These are phyloP conservation scores for Monotropa hypopitys DNA, from an alignment of 179 eudicot genomes.

Conservation along the genomic window DNA sequence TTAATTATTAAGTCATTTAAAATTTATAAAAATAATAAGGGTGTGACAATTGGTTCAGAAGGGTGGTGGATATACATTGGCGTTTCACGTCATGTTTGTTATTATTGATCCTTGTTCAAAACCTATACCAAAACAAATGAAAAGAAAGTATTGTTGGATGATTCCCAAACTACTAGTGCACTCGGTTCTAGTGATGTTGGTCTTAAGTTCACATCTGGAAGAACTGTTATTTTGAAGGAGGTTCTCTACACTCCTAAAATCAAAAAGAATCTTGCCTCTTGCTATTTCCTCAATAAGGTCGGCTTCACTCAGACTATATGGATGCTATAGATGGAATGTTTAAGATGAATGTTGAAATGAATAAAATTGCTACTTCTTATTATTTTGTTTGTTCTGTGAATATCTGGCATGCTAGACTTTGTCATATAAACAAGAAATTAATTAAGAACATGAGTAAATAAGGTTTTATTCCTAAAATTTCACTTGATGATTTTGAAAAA, in stretches of 20 bases:
- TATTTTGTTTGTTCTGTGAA: background rate
- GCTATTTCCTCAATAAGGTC: conserved; percentile 8
- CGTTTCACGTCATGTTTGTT: conserved; percentile 5
- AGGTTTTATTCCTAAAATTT: background rate
- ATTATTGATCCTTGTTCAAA: conserved; percentile 8
- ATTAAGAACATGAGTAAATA: conserved; percentile 1
- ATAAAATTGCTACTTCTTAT: background rate
- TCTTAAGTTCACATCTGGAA: background rate
- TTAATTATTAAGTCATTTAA: too few relatives aligned
- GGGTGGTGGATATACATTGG: conserved; percentile 17
- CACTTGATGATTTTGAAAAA: conserved; percentile 1
- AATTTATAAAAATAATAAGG: too few relatives aligned
- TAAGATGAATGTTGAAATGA: conserved; percentile 8
- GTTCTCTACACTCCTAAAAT: conserved; percentile 5
- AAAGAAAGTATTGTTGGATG: conserved; percentile 9
- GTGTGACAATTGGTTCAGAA: too few relatives aligned
- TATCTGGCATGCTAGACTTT: conserved; percentile 5
- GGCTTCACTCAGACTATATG: conserved; percentile 6
- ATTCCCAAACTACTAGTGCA: conserved; percentile 1
- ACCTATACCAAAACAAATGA: background rate
- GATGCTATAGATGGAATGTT: conserved; percentile 12
- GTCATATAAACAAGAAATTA: background rate
- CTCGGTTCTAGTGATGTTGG: background rate
- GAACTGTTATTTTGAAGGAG: background rate
- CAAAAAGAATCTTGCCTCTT: conserved; percentile 1